Conservation (phyloP, 768 basidiomycete genomes). For the Boletus coccyginus region DNA sequence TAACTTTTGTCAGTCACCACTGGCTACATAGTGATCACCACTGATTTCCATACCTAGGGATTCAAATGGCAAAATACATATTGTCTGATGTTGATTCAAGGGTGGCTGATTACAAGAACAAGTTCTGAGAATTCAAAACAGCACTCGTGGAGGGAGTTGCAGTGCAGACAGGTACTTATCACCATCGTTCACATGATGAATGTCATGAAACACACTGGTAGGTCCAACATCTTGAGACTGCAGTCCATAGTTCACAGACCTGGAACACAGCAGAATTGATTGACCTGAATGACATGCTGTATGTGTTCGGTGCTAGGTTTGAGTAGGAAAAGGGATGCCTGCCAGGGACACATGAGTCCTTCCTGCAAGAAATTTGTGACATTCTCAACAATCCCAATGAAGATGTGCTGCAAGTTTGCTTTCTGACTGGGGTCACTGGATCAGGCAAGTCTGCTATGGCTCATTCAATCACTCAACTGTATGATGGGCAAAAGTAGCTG, state of each 20-base stretch:
- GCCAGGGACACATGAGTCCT: not conserved
- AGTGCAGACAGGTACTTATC: not conserved
- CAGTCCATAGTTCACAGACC: not conserved
- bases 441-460: not conserved
- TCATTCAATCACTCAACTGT: conserved; percentile 14
- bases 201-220: not conserved
- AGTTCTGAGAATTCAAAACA: not conserved
- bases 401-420: no score
- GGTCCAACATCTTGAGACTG: not conserved
- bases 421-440: no score
- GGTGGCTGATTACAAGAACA: not conserved
- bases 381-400: not conserved
- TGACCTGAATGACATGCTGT: conserved; percentile 7
- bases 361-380: not conserved
- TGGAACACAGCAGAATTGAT: not conserved
- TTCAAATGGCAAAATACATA: not conserved
- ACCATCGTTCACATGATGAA: not conserved
- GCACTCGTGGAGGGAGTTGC: not conserved
- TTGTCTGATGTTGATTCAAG: not conserved
- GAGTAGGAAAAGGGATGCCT: conserved; percentile 2
- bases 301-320: conserved; percentile 7
- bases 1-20: not conserved
- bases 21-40: not conserved
- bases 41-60: not conserved
- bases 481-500: conserved; percentile 11